Evolutionary conservation across 1,284 basidiomycete genomes (phyloP).

Genomic region (Trichosporon asahii): DNA sequence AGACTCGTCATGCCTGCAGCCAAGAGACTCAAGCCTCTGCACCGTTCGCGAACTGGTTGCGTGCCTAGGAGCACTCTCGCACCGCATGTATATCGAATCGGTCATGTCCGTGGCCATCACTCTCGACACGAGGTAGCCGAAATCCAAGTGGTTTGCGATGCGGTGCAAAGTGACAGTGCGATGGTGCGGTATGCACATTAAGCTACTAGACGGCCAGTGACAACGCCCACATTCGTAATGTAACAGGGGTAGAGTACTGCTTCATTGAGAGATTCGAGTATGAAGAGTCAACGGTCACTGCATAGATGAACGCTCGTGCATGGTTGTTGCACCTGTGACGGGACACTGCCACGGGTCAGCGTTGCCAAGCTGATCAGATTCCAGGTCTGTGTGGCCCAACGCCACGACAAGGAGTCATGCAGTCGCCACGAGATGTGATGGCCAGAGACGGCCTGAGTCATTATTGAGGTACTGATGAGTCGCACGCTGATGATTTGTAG

Average conservation of each 20-base stretch:
- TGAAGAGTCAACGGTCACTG: not conserved
- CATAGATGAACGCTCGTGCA: not conserved
- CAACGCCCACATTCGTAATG: not conserved
- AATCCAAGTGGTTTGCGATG: not conserved
- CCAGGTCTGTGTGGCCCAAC: not conserved
- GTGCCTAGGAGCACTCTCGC: no score
- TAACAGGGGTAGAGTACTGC: not conserved
- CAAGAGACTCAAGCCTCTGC: not conserved
- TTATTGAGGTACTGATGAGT: not conserved
- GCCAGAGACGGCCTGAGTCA: not conserved
- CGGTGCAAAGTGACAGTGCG: not conserved
- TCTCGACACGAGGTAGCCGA: not conserved
- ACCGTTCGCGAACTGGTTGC: no score
- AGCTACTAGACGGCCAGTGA: not conserved
- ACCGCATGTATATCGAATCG: not conserved
- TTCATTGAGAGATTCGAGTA: not conserved
- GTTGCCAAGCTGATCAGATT: not conserved
- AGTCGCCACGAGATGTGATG: not conserved
- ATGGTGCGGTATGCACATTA: not conserved
- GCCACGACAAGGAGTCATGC: not conserved
- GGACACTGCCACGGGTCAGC: not conserved
- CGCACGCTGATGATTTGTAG: not conserved
- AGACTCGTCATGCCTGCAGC: not conserved
- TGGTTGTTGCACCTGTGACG: not conserved
- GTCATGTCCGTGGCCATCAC: not conserved